Base-by-base conservation (phyloP, 805 yeast genomes). In the Myxozyma kluyveri region DNA sequence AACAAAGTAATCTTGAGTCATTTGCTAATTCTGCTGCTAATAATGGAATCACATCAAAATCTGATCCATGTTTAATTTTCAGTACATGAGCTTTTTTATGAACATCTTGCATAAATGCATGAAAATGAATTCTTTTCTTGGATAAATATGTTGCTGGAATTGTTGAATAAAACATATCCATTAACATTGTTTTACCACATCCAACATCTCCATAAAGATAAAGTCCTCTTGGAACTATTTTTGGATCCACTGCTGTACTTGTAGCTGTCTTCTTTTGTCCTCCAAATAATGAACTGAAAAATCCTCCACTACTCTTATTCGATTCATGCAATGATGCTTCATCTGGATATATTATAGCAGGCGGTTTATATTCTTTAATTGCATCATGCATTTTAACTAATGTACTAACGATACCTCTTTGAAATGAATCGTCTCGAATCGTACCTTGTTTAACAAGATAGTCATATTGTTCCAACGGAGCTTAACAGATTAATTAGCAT, bases 181-280 rank as follows among this genome's bases (percentile, higher is more conserved):
- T 91, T 54, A 93, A 74, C 97, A 93, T 91, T 5, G 99, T 93
- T 66, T 93, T 91, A 3, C 99, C 99, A 69, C 98, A 90, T 1
- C 99, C 99, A 39, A 93, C 99, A 68, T 93, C 98, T 21, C 99
- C 99, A 69, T 87, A 93, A 27, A 93, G 74, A 64, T 93, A 93
- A 5, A 93, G 84, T 3, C 99, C 99, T 59, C 78, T 74, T 1
- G 93, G 96, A 12, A 59, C 56, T 18, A 56, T 38, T 17, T 50
- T 47, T 7, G 36, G 42, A 14, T 45, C 29, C 39, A 53, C n/a
- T 9, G 12, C 33, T 29, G 33, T 29, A 44, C 31, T 26, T 42
- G 37, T 44, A 42, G 49, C 12, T 61, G 59, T 48, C 45, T 49
- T 43, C 7, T 26, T 24, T 39, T 24, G 21, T 23, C 33, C 52